Evolutionary conservation across 2,329 filamentous ascomycete genomes (phyloP), one percentile per base, ranked within the genome.

Genomic region (Kalmusia sp.): DNA sequence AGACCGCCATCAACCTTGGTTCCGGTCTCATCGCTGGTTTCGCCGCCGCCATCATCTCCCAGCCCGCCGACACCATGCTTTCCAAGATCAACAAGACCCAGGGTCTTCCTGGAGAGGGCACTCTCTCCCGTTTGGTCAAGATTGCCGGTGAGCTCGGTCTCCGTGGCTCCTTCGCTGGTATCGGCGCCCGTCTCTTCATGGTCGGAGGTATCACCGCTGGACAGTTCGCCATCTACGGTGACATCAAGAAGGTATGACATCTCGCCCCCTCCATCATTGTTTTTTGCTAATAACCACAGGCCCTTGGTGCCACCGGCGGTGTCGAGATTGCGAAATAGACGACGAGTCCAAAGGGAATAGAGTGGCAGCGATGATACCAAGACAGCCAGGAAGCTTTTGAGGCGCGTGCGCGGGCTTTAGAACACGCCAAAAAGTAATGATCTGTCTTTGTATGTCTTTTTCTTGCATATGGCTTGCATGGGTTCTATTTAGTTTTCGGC

Each of bases 11-110:
- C 82, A 95, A 96, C 86, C 83, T 96, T 69, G 86, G 89, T 34
- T 93, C 91, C 64, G 92, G 92, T 82, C 81, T 96, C 65, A 85
- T 93, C 53, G 92, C 92, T 50, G 85, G 92, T 84, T 92, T 96
- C 81, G 91, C 91, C 70, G 91, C 91, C 69, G 91, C 91, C 74
- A 76, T 93, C 69, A 85, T 96, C 75, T 96, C 91, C 60, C 91
- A 96, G 82, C 91, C 91, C 68, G 91, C 91, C 76, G 91, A 96
- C 78, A 96, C 91, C 74, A 96, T 96, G 91, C 87, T 96, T 62
- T 90, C 86, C 81, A 95, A 93, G 87, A 95, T 96, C 84, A 96
- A 96, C 89, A 95, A 95, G 89, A 91, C 89, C 80, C 87, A 91
- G 83, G 91, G 90, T 80, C 82, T 87, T 57, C 91, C 91, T 64